These are phyloP conservation scores for Niebla homalea DNA, from an alignment of 495 filamentous ascomycete genomes.

Conservation along the genomic window DNA sequence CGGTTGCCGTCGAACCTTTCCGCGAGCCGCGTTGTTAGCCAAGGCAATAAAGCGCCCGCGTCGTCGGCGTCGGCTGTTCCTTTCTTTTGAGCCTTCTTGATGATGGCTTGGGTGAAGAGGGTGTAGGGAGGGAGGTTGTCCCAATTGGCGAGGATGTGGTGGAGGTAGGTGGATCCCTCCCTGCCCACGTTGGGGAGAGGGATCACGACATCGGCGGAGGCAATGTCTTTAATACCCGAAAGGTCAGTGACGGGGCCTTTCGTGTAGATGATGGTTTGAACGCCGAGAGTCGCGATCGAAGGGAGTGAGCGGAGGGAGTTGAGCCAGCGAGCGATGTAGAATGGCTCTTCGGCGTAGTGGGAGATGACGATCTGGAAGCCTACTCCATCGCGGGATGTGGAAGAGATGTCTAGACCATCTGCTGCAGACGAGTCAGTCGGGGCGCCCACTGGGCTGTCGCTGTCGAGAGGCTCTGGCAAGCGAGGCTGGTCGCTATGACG, in stretches of 20 bases:
- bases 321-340: constrained; percentile 4
- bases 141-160: constrained; percentile 1
- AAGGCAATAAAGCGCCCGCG: neutral
- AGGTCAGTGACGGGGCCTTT: constrained; percentile 1
- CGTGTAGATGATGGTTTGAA: constrained; percentile 1
- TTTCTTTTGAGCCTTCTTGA: constrained; percentile 5
- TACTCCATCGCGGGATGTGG: neutral
- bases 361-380: constrained; percentile 1
- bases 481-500: too few species aligned
- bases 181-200: constrained; percentile 4
- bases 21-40: constrained; percentile 1
- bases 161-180: constrained; percentile 8
- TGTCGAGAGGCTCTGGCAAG: too few species aligned
- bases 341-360: constrained; percentile 6
- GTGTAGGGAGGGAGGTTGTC: constrained; percentile 3
- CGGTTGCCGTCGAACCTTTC: neutral
- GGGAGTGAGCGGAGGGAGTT: constrained; percentile 1
- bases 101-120: constrained; percentile 6
- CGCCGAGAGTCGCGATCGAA: constrained; percentile 1
- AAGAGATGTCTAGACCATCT: neutral
- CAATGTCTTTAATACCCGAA: neutral
- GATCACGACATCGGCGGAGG: constrained; percentile 5
- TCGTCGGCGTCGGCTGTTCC: neutral
- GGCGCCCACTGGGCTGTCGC: too few species aligned
- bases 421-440: too few species aligned